phyloP scores from a whole-genome alignment of 2,329 filamentous ascomycete genomes.

The Xylariaceae sp. region DNA sequence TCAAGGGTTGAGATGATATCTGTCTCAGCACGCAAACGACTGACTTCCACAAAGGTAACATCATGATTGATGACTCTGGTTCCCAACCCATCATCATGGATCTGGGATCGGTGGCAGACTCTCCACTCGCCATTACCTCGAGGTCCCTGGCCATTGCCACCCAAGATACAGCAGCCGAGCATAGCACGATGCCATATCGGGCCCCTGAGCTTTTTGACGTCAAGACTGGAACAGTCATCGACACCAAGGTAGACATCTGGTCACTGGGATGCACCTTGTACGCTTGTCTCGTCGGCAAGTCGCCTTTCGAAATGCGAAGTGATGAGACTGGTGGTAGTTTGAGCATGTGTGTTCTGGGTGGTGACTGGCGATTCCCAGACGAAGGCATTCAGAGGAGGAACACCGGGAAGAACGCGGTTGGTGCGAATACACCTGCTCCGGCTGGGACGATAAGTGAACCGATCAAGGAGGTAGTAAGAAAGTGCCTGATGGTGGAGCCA shows the following conservation, averaged over 20 bases:
- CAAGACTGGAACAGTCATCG: conserved; percentile 84
- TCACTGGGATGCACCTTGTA: conserved; percentile 96
- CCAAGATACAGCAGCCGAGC: conserved; percentile 91
- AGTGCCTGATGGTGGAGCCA: conserved; percentile 82
- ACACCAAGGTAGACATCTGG: conserved; percentile 98
- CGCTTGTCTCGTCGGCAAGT: conserved; percentile 93
- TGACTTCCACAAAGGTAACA: conserved; percentile 61
- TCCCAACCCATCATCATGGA: conserved; percentile 93
- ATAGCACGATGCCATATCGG: conserved; percentile 97
- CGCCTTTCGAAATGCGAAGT: conserved; percentile 89
- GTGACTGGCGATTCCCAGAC: conserved; percentile 95
- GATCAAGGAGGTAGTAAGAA: conserved; percentile 82
- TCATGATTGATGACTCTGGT: conserved; percentile 96
- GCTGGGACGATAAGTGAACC: conserved; percentile 67
- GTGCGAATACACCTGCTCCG: conserved; percentile 31
- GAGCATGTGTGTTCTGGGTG: conserved; percentile 86
- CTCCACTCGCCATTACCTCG: conserved; percentile 84
- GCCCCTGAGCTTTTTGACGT: conserved; percentile 98
- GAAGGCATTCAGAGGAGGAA: conserved; percentile 61
- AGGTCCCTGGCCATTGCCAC: conserved; percentile 86
- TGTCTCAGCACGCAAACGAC: not conserved
- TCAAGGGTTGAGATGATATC: not conserved
- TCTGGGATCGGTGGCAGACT: conserved; percentile 83
- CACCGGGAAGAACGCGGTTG: conserved; percentile 41
- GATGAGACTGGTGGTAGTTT: conserved; percentile 95